phyloP scores from a whole-genome alignment of 495 filamentous ascomycete species.

The Talaromyces ruber region DNA sequence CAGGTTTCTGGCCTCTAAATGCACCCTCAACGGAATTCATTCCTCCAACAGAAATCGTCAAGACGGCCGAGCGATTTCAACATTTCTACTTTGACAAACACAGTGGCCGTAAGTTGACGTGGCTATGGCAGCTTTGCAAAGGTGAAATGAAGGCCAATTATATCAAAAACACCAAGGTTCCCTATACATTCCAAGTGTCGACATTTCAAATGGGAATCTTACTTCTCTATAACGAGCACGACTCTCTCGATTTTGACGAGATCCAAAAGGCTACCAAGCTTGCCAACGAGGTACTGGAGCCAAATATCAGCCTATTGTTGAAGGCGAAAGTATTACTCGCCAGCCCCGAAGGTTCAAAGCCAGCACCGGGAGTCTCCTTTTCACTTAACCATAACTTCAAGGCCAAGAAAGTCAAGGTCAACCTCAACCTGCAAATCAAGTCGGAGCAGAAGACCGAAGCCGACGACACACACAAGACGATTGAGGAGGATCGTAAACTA shows the following conservation, averaged over 20 bases:
- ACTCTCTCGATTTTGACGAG: conserved; percentile 78
- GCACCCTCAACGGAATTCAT: conserved; percentile 79
- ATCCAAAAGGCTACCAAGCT: conserved; percentile 75
- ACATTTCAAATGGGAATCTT: conserved; percentile 96
- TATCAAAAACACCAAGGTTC: conserved; percentile 75
- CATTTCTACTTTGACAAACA: conserved; percentile 95
- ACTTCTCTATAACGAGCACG: conserved; percentile 89
- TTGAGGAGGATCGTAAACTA: conserved; percentile 95
- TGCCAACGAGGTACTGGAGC: conserved; percentile 71
- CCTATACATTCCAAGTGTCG: conserved; percentile 96
- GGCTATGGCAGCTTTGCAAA: conserved; percentile 98
- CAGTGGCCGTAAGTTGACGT: conserved; percentile 89
- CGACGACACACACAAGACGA: conserved; percentile 97
- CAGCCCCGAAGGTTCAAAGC: conserved; percentile 61
- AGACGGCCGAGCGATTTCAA: conserved; percentile 80
- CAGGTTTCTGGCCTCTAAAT: conserved; percentile 93
- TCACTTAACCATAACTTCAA: conserved; percentile 89
- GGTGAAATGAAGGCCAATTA: conserved; percentile 94
- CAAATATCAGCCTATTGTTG: conserved; percentile 70
- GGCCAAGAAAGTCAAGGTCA: conserved; percentile 94
- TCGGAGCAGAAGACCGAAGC: conserved; percentile 90
- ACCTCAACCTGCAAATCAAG: conserved; percentile 91
- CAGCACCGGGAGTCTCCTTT: conserved; percentile 67
- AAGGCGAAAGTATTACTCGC: conserved; percentile 82
- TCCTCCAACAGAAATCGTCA: conserved; percentile 73